phyloP scores from a whole-genome alignment of 345 rosid genomes.

The Salix brachista region DNA sequence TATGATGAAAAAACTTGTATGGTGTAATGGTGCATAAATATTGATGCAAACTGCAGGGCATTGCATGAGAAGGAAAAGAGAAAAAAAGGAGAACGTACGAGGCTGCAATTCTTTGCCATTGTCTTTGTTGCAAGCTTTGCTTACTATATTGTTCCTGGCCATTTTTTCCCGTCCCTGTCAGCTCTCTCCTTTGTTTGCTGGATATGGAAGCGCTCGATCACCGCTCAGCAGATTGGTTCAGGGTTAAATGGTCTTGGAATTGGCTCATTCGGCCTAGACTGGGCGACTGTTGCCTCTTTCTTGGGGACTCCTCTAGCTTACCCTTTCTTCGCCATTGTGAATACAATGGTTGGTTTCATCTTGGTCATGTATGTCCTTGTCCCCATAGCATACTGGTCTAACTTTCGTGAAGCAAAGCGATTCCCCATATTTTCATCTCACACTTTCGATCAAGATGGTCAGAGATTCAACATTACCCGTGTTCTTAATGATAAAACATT shows the following conservation, averaged over 20 bases:
- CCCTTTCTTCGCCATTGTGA: slow-evolving; percentile 61
- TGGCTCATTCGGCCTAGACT: slow-evolving; percentile 72
- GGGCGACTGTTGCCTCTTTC: slow-evolving; percentile 67
- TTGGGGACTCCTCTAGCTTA: slow-evolving; percentile 73
- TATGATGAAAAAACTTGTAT: too few species aligned
- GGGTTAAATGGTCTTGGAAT: slow-evolving; percentile 62
- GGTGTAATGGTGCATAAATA: not conserved
- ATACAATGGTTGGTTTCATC: slow-evolving; percentile 45
- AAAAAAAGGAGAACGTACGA: slow-evolving; percentile 41
- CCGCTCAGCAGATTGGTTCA: slow-evolving; percentile 61
- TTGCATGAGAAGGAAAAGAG: slow-evolving; percentile 62
- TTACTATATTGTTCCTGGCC: slow-evolving; percentile 67
- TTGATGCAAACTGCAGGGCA: slow-evolving; percentile 40
- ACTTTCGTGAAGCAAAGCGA: slow-evolving; percentile 43
- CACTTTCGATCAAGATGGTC: slow-evolving; percentile 46
- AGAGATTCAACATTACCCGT: slow-evolving; percentile 47
- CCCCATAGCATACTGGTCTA: slow-evolving; percentile 54
- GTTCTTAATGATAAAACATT: slow-evolving; percentile 43
- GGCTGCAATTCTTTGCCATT: slow-evolving; percentile 64
- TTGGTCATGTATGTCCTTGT: slow-evolving; percentile 48
- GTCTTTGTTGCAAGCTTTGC: slow-evolving; percentile 58
- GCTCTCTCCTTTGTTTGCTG: slow-evolving; percentile 62
- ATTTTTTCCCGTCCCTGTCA: slow-evolving; percentile 63
- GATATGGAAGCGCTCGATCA: slow-evolving; percentile 63
- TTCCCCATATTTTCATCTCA: slow-evolving; percentile 51